Evolutionary conservation across 1,139 yeast species (phyloP).

Genomic region (Wickerhamiella infanticola): DNA sequence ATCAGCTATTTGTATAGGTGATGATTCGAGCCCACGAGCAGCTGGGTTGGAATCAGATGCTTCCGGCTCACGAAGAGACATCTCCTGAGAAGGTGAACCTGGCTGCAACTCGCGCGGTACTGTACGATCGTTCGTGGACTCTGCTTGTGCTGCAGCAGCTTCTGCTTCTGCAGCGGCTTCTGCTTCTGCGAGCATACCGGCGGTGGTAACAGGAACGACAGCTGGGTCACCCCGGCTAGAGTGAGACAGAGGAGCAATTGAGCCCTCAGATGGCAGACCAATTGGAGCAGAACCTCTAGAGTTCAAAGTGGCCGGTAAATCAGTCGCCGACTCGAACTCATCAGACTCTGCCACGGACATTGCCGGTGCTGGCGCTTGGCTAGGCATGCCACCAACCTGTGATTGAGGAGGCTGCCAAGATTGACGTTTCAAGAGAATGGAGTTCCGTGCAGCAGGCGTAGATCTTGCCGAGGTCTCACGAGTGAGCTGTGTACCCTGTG

Average conservation of each 20-base stretch:
- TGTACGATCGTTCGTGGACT: not conserved
- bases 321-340: not conserved
- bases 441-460: slow-evolving; percentile 16
- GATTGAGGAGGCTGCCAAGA: not conserved
- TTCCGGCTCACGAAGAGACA: not conserved
- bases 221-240: not conserved
- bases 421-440: slow-evolving; percentile 11
- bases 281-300: not conserved
- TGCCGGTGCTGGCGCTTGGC: not conserved
- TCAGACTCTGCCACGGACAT: not conserved
- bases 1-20: not conserved
- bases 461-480: slow-evolving; percentile 11
- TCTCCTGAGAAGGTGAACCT: not conserved
- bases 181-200: not conserved
- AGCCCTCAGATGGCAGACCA: not conserved
- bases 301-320: not conserved
- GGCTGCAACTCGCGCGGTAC: not conserved
- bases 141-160: not conserved
- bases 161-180: not conserved
- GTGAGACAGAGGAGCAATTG: not conserved
- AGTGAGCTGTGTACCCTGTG: slow-evolving; percentile 5
- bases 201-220: not conserved
- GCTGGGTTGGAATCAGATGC: not conserved
- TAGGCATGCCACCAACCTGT: not conserved
- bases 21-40: no score